These are phyloP conservation scores for Furcasterigmium sp. DNA, from an alignment of 2,329 filamentous ascomycete species.

Conservation along the genomic window DNA sequence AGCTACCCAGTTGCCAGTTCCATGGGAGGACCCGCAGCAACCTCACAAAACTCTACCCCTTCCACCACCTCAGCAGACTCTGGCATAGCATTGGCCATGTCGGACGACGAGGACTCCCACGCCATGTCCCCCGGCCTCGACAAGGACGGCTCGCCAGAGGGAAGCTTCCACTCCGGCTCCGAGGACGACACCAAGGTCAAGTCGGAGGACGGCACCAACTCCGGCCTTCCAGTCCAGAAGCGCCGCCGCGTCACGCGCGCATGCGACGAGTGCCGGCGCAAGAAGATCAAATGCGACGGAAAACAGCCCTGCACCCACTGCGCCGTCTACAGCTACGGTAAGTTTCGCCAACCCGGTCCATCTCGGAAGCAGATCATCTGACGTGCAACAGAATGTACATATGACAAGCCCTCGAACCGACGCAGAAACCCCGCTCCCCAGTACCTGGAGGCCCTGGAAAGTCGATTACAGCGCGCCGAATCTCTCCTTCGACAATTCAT, in stretches of 20 bases:
- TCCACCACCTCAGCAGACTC: constrained; percentile 17
- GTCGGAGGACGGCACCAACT: constrained; percentile 21
- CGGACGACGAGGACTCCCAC: constrained; percentile 34
- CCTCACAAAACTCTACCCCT: constrained; percentile 10
- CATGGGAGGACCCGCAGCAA: constrained; percentile 10
- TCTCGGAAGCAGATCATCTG: background rate
- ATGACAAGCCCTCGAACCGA: constrained; percentile 90
- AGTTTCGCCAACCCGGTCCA: constrained; percentile 18
- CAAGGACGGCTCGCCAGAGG: constrained; percentile 29
- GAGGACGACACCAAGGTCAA: constrained; percentile 30
- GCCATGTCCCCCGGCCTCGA: constrained; percentile 24
- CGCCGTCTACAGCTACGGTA: constrained; percentile 97
- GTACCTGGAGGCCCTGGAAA: constrained; percentile 87
- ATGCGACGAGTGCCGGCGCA: constrained; percentile 76
- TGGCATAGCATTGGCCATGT: constrained; percentile 25
- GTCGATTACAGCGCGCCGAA: constrained; percentile 77
- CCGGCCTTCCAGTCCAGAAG: constrained; percentile 64
- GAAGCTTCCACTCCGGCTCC: constrained; percentile 36
- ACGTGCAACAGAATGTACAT: constrained; percentile 70
- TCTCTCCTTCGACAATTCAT: constrained; percentile 72
- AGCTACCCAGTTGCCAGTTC: too few species aligned
- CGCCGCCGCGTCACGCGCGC: constrained; percentile 73
- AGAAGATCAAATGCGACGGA: constrained; percentile 85
- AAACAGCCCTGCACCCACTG: constrained; percentile 92
- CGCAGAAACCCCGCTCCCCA: constrained; percentile 86